Evolutionary conservation across 129 eudicot species (phyloP).

Genomic region (Escallonia rubra): DNA sequence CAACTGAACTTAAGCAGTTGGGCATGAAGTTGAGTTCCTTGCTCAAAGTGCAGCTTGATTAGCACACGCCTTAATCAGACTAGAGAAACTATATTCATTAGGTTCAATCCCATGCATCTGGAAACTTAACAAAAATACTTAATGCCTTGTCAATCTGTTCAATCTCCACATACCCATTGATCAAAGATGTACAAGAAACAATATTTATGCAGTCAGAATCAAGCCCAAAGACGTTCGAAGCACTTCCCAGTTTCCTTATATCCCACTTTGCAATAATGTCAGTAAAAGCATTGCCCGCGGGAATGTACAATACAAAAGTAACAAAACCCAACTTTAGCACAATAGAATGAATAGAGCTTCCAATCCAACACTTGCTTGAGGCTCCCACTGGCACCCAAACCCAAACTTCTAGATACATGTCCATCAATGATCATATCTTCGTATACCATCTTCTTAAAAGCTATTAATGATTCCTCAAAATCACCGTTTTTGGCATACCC

Average conservation of each 20-base stretch:
- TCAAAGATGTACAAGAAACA: constrained; percentile 42
- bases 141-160: constrained; percentile 37
- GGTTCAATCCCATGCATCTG: constrained; percentile 28
- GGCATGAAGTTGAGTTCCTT: constrained; percentile 50
- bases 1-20: constrained; percentile 28
- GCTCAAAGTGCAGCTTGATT: constrained; percentile 48
- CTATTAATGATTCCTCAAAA: constrained; percentile 33
- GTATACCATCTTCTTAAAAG: constrained; percentile 28
- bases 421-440: constrained; percentile 30
- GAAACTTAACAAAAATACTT: constrained; percentile 27
- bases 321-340: constrained; percentile 38
- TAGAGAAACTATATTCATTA: constrained; percentile 43
- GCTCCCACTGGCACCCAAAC: constrained; percentile 37
- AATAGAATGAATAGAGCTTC: constrained; percentile 30
- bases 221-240: constrained; percentile 20
- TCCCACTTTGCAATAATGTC: constrained; percentile 44
- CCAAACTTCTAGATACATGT: constrained; percentile 34
- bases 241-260: constrained; percentile 48
- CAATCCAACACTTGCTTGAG: constrained; percentile 24
- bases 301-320: constrained; percentile 15
- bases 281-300: constrained; percentile 37
- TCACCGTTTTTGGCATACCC: constrained; percentile 42
- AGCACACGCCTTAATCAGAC: constrained; percentile 49
- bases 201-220: constrained; percentile 21
- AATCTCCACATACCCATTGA: constrained; percentile 39